Base-by-base conservation (phyloP, 2,329 filamentous ascomycete genomes). In the Colletotrichum camelliae region DNA sequence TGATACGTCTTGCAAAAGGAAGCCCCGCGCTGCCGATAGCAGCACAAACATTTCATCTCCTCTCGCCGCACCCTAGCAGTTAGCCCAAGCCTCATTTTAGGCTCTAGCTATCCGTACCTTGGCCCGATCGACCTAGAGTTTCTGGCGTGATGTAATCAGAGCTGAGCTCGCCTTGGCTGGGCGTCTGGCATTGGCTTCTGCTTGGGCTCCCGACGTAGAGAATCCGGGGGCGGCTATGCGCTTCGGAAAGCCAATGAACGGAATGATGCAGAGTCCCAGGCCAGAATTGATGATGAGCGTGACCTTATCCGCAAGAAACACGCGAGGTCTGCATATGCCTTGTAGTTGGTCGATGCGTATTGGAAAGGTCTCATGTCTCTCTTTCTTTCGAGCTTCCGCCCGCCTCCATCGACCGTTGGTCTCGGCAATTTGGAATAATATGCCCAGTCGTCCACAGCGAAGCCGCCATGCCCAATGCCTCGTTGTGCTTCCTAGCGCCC, bases 171-270 rank as follows among this genome's bases (percentile, higher is more conserved):
- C 39, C 33, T 60, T 16, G 67, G 13, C 55, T n/a, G 16, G 29
- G 64, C 39, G n/a, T 29, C 21, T 57, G 21, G 52, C 15, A 57
- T 29, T 35, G 27, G 29, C 37, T 48, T 39, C 31, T 48, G 37
- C 37, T 43, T 31, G 12, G 39, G 48, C 43, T 35, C 12, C 33
- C 37, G 33, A 13, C 7, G 12, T 13, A 33, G 55, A 13, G 15
- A 39, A 68, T 61, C 43, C 48, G 64, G 70, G 43, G 70, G 43
- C 70, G 64, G 70, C 70, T 73, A 61, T 72, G 70, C 73, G 73
- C 73, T 73, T 75, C 55, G 29, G 37, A 48, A 68, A 55, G 43
- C 70, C 70, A 75, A 72, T 60, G 43, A 35, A 12, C 43, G 24
- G 8, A 58, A 65, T 35, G 58, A 43, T 43, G 67, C 33, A 35